phyloP scores from a whole-genome alignment of 306 rosid genomes.

The Malus sylvestris region DNA sequence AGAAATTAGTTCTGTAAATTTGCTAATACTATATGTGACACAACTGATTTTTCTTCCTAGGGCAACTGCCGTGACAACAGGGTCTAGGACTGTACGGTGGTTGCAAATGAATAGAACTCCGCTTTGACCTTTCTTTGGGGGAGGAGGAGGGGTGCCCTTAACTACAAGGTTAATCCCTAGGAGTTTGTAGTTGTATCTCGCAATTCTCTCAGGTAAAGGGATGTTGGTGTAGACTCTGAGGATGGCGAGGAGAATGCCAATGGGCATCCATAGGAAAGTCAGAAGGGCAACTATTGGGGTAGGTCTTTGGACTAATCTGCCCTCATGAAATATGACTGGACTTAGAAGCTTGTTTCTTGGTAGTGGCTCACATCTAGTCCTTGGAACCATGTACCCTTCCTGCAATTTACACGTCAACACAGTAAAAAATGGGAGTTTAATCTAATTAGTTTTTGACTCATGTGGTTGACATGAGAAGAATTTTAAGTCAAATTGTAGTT shows the following conservation, averaged over 20 bases:
- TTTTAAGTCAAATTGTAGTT: not conserved
- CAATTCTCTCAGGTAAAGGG: slow-evolving; percentile 64
- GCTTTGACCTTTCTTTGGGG: slow-evolving; percentile 62
- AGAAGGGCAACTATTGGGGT: slow-evolving; percentile 64
- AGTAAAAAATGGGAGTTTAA: not conserved
- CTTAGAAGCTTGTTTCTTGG: slow-evolving; percentile 74
- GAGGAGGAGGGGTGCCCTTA: slow-evolving; percentile 79
- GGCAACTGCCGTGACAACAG: slow-evolving; percentile 68
- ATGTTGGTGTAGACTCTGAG: slow-evolving; percentile 70
- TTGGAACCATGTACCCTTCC: slow-evolving; percentile 82
- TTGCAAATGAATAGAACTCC: slow-evolving; percentile 83
- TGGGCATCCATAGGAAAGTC: slow-evolving; percentile 79
- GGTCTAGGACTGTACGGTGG: slow-evolving; percentile 85
- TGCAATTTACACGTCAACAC: slow-evolving; percentile 22
- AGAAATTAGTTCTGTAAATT: slow-evolving; percentile 70
- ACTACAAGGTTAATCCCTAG: slow-evolving; percentile 61
- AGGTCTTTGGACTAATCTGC: slow-evolving; percentile 78
- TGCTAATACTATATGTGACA: slow-evolving; percentile 88
- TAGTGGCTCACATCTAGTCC: slow-evolving; percentile 47
- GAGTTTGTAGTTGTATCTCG: slow-evolving; percentile 63
- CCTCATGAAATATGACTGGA: slow-evolving; percentile 82
- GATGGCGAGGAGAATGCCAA: slow-evolving; percentile 63
- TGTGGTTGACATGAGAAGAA: not conserved
- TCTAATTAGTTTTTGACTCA: not conserved
- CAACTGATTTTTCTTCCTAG: slow-evolving; percentile 81